Conservation (phyloP, 192 early-diverging fungal species). For the Coemansia sp. region DNA sequence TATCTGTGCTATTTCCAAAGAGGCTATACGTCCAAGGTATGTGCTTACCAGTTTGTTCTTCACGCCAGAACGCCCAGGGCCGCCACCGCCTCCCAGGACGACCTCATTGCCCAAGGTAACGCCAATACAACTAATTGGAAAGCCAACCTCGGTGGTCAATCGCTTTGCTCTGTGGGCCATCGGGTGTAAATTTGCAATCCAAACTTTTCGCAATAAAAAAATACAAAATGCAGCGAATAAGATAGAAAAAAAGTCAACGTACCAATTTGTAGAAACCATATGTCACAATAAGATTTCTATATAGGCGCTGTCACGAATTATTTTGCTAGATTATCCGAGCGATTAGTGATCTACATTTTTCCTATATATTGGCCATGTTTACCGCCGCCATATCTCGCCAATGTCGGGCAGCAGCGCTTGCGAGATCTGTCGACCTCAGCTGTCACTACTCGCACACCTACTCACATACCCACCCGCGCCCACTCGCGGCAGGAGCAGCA, state of each 20-base stretch:
- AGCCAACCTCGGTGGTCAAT: slow-evolving; percentile 54
- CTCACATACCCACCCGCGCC: slow-evolving; percentile 8
- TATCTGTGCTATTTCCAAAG: neutral
- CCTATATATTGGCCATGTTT: neutral
- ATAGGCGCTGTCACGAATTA: neutral
- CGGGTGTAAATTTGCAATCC: neutral
- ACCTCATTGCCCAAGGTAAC: slow-evolving; percentile 64
- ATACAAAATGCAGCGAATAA: neutral
- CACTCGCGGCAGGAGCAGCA: neutral
- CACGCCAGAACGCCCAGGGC: slow-evolving; percentile 76
- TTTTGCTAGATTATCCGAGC: neutral
- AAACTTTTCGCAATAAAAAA: too few species aligned
- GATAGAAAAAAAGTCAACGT: neutral
- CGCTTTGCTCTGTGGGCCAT: slow-evolving; percentile 18
- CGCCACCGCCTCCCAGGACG: slow-evolving; percentile 87
- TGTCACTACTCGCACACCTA: slow-evolving; percentile 5
- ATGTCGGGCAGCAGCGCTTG: slow-evolving; percentile 4
- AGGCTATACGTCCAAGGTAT: neutral
- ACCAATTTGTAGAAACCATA: neutral
- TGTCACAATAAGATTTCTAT: neutral
- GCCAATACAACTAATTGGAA: slow-evolving; percentile 66
- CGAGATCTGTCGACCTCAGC: neutral
- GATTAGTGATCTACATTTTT: neutral
- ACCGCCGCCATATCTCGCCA: neutral
- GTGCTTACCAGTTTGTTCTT: slow-evolving; percentile 83